Conservation (phyloP, 805 yeast genomes). For the Torulaspora franciscae region DNA sequence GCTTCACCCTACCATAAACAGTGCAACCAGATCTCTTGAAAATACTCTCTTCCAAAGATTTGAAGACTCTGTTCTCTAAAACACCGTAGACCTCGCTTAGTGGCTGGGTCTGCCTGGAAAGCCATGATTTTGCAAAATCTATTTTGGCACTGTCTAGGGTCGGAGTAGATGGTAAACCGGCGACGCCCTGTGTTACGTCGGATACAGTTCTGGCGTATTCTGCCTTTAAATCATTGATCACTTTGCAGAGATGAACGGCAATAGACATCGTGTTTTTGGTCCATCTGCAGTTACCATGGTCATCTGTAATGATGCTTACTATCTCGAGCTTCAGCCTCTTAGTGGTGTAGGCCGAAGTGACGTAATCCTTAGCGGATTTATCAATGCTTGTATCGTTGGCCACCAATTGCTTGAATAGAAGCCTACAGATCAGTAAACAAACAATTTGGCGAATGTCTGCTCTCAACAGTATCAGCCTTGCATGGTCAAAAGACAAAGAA, state of each 20-base stretch:
- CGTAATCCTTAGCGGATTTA: slow-evolving; percentile 34
- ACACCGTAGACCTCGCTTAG: slow-evolving; percentile 68
- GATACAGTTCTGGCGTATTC: slow-evolving; percentile 16
- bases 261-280: slow-evolving; percentile 72
- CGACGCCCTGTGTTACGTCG: slow-evolving; percentile 14
- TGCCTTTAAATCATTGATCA: slow-evolving; percentile 29
- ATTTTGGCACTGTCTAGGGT: slow-evolving; percentile 28
- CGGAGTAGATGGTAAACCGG: slow-evolving; percentile 21
- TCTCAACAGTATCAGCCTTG: slow-evolving; percentile 67
- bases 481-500: slow-evolving; percentile 77
- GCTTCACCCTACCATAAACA: slow-evolving; percentile 33
- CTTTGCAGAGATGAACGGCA: slow-evolving; percentile 47
- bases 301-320: slow-evolving; percentile 74
- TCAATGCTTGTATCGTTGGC: slow-evolving; percentile 33
- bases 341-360: slow-evolving; percentile 38
- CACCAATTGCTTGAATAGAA: slow-evolving; percentile 66
- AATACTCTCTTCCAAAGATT: slow-evolving; percentile 41
- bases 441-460: slow-evolving; percentile 84
- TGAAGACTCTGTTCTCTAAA: slow-evolving; percentile 63
- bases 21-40: slow-evolving; percentile 32
- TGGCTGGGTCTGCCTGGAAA: slow-evolving; percentile 82
- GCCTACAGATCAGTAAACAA: slow-evolving; percentile 68
- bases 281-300: slow-evolving; percentile 86
- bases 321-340: slow-evolving; percentile 61
- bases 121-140: slow-evolving; percentile 70